These are phyloP conservation scores for Pleurotus salmoneostramineus DNA, from an alignment of 768 basidiomycete species.

Conservation along the genomic window DNA sequence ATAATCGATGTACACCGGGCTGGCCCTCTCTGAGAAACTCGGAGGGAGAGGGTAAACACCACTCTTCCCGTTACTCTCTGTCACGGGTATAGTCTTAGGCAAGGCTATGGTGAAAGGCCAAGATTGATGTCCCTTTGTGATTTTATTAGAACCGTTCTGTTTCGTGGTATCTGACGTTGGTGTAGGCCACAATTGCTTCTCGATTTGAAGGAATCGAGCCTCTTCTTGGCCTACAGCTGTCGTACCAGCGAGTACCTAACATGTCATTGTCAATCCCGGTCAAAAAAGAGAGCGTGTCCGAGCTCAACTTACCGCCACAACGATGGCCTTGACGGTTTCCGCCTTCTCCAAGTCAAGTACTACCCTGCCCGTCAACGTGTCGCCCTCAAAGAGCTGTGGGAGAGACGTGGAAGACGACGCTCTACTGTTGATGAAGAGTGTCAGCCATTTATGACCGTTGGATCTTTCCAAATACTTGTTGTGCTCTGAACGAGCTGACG, in stretches of 20 bases:
- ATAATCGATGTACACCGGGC: slow-evolving; percentile 56
- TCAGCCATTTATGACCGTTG: slow-evolving; percentile 45
- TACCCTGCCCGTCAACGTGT: slow-evolving; percentile 46
- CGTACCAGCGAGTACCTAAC: slow-evolving; percentile 41
- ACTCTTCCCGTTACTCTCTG: slow-evolving; percentile 29
- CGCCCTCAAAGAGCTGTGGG: slow-evolving; percentile 45
- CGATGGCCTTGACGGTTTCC: slow-evolving; percentile 44
- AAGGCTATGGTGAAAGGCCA: slow-evolving; percentile 48
- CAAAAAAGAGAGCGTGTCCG: not conserved
- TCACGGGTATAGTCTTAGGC: slow-evolving; percentile 36
- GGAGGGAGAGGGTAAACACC: slow-evolving; percentile 42
- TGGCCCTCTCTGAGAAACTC: slow-evolving; percentile 51
- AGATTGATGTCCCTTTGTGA: slow-evolving; percentile 34
- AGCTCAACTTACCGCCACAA: slow-evolving; percentile 34
- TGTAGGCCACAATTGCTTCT: slow-evolving; percentile 38
- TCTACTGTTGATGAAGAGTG: slow-evolving; percentile 43
- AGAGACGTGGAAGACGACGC: slow-evolving; percentile 30
- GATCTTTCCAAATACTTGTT: slow-evolving; percentile 36
- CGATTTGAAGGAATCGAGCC: slow-evolving; percentile 37
- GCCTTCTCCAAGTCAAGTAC: slow-evolving; percentile 46
- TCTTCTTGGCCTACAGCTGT: slow-evolving; percentile 57
- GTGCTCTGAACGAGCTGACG: slow-evolving; percentile 25
- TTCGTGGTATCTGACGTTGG: slow-evolving; percentile 14
- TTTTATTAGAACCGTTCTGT: slow-evolving; percentile 24
- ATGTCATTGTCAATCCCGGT: not conserved